Percentiles rank a stretch among this genome's conserved stretches.
Evolutionary conservation across 1,284 basidiomycete species (phyloP).

Genomic region (Austropuccinia psidii): DNA sequence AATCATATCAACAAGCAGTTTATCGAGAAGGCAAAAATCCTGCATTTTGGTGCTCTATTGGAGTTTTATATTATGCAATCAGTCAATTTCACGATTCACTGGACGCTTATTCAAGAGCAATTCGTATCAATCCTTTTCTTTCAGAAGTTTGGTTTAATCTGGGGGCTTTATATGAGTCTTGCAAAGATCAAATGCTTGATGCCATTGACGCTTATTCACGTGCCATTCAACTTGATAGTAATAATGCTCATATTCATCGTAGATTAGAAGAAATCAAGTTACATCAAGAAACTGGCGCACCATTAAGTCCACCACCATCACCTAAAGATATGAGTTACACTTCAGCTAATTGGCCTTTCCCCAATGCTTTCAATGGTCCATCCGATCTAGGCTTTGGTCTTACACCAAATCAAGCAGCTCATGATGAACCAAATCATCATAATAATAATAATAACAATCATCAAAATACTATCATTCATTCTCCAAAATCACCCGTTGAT

Average conservation of each 20-base stretch:
- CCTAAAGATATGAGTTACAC: conserved; percentile 42
- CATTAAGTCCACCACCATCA: conserved; percentile 40
- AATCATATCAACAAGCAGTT: conserved; percentile 97
- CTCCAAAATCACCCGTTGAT: neutral
- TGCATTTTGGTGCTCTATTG: conserved; percentile 99
- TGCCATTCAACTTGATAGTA: conserved; percentile 78
- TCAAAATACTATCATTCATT: neutral
- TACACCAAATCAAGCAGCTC: neutral
- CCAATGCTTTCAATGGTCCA: conserved; percentile 12
- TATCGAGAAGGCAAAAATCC: conserved; percentile 98
- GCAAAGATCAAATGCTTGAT: conserved; percentile 98
- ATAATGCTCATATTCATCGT: conserved; percentile 67
- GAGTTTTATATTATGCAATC: conserved; percentile 98
- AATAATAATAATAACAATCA: too few relatives aligned
- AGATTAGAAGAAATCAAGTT: conserved; percentile 52
- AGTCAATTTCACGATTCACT: conserved; percentile 97
- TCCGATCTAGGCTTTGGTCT: conserved; percentile 13
- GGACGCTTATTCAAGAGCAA: conserved; percentile 95
- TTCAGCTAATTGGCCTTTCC: conserved; percentile 35
- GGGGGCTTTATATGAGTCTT: conserved; percentile 91
- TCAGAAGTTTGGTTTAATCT: conserved; percentile 99
- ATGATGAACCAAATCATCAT: conserved; percentile 22
- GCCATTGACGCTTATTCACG: conserved; percentile 96
- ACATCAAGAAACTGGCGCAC: conserved; percentile 40
- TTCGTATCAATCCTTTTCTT: conserved; percentile 97